Percentiles rank a stretch among this genome's conserved stretches.
phyloP scores from a whole-genome alignment of 768 basidiomycete genomes.

The Lactarius trivialis region DNA sequence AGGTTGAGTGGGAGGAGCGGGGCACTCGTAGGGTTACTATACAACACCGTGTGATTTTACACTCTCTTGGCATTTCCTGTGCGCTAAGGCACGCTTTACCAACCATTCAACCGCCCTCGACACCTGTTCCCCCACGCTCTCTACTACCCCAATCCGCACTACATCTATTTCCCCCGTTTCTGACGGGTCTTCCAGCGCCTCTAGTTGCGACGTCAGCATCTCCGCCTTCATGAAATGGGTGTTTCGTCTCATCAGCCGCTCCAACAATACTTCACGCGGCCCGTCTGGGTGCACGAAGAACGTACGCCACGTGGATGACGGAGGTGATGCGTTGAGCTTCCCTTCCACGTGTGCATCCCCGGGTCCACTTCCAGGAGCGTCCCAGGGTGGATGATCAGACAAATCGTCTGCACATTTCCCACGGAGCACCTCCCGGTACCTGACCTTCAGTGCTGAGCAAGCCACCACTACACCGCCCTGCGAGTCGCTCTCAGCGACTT shows the following conservation, averaged over 20 bases:
- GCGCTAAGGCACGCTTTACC: too few relatives aligned
- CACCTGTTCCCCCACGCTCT: slow-evolving; percentile 52
- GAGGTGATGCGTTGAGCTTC: slow-evolving; percentile 1
- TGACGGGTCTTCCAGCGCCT: slow-evolving; percentile 59
- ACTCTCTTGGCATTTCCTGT: neutral
- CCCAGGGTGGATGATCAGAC: neutral
- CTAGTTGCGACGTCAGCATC: slow-evolving; percentile 78
- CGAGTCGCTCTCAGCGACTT: slow-evolving; percentile 41
- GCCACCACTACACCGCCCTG: slow-evolving; percentile 64
- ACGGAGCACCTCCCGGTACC: slow-evolving; percentile 78
- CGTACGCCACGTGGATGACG: slow-evolving; percentile 38
- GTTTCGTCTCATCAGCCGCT: slow-evolving; percentile 55
- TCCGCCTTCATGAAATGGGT: slow-evolving; percentile 80
- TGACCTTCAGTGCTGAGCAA: slow-evolving; percentile 77
- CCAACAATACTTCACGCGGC: slow-evolving; percentile 43
- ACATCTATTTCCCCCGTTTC: slow-evolving; percentile 55
- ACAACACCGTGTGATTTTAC: neutral
- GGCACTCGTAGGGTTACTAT: neutral
- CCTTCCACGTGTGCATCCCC: neutral
- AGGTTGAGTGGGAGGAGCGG: neutral
- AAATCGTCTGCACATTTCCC: slow-evolving; percentile 32
- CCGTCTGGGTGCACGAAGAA: slow-evolving; percentile 81
- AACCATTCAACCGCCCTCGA: slow-evolving; percentile 35
- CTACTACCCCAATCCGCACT: slow-evolving; percentile 51
- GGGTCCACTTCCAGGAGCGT: neutral